Base-by-base conservation (phyloP, 2,329 filamentous ascomycete genomes). In the Stagonosporopsis cucurbitacearum region DNA sequence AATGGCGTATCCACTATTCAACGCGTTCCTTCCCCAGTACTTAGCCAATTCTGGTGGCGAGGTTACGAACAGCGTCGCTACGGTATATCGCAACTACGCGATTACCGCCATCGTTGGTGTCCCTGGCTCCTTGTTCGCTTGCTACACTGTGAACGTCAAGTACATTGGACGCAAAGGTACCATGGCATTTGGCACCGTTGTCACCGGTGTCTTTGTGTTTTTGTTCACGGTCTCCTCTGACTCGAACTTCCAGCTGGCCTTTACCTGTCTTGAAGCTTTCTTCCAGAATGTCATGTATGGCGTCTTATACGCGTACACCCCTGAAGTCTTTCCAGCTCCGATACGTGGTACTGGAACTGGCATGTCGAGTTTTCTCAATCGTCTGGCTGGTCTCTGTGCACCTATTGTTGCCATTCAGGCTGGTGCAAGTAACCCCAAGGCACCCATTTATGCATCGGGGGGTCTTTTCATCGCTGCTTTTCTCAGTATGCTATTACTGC, bases 11-110 rank as follows among this genome's bases (percentile, higher is more conserved):
- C 91, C 91, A 1, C 84, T 96, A 1, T 96, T 94, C 83, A 95
- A 95, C 74, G 89, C 90, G 48, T 96, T 96, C 77, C 82, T 96
- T n/a, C 92, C 92, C 0, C 90, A 95, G 64, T 95, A 95, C 69
- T 85, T 96, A 56, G 84, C 87, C 22, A 83, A 86, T 52, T 82
- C 85, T 23, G 79, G 78, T 11, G 63, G 64, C 15, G 65, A 47
- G 0, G 59, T 67, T 1, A 50, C 57, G 2, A 70, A 67, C n/a
- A 60, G 69, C 15, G 66, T 62, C 3, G 59, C 59, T 43, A 73
- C 77, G 30, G 79, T 86, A 0, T 96, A 95, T 78, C 87, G 89
- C 58, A 91, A 92, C 80, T 94, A 92, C 73, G 88, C 88, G 72
- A 92, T 96, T 72, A 91, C 89, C 15, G 89, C 88, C 36, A 79